Evolutionary conservation across 768 basidiomycete genomes (phyloP).

Genomic region (Hygrophoropsis aurantiaca): DNA sequence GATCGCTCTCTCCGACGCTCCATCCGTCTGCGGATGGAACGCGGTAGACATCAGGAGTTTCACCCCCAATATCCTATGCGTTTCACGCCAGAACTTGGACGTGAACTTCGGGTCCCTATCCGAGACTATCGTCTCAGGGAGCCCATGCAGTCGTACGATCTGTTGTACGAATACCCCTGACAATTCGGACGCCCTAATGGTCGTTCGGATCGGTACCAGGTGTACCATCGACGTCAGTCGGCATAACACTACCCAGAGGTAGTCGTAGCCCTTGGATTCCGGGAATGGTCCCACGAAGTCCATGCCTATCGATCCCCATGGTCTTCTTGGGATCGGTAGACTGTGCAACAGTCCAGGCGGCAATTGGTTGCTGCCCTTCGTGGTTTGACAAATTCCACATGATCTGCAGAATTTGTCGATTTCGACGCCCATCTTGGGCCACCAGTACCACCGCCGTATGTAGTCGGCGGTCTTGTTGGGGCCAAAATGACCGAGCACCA

Average conservation of each 20-base stretch:
- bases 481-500: conserved; percentile 32
- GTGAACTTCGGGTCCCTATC: too few relatives aligned
- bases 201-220: conserved; percentile 15
- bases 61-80: conserved; percentile 26
- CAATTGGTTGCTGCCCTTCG: conserved; percentile 16
- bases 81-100: too few relatives aligned
- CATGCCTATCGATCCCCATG: conserved; percentile 29
- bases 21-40: conserved; percentile 45
- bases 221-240: conserved; percentile 24
- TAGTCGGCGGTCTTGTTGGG: conserved; percentile 26
- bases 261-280: conserved; percentile 13
- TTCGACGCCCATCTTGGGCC: conserved; percentile 13
- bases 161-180: conserved; percentile 29
- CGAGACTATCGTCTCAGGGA: conserved; percentile 18
- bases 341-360: too few relatives aligned
- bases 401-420: not conserved
- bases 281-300: too few relatives aligned
- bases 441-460: conserved; percentile 33
- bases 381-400: conserved; percentile 20
- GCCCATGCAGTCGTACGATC: conserved; percentile 29
- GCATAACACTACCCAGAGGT: conserved; percentile 24
- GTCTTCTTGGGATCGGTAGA: conserved; percentile 12
- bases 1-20: too few relatives aligned
- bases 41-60: conserved; percentile 35
- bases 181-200: conserved; percentile 23